These are phyloP conservation scores for Globisporangium orthogonon DNA, from an alignment of 352 stramenopile genomes.

Conservation along the genomic window DNA sequence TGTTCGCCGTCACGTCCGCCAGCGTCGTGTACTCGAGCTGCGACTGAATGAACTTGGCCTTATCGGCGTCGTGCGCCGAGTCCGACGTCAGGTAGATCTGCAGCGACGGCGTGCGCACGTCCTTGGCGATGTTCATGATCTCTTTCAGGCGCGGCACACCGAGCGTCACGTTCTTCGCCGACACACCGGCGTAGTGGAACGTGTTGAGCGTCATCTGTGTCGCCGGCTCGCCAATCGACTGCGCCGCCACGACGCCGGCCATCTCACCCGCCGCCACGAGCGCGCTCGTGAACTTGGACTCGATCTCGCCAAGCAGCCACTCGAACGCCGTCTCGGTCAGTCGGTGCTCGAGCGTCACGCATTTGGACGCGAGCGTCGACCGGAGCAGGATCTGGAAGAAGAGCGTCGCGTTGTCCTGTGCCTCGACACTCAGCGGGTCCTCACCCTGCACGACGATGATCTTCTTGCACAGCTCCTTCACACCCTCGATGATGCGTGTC, in stretches of 20 bases:
- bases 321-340: constrained; percentile 95
- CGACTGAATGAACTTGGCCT: constrained; percentile 89
- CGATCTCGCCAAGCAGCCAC: constrained; percentile 94
- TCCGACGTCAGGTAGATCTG: constrained; percentile 94
- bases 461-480: constrained; percentile 92
- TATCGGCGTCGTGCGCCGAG: constrained; percentile 79
- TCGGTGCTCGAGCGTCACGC: constrained; percentile 93
- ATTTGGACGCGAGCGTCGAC: constrained; percentile 94
- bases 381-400: constrained; percentile 98
- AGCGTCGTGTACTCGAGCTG: constrained; percentile 97
- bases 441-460: constrained; percentile 95
- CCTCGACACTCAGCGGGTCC: constrained; percentile 93
- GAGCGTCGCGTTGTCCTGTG: constrained; percentile 96
- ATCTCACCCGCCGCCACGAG: constrained; percentile 97
- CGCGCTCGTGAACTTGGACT: constrained; percentile 94
- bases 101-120: constrained; percentile 95
- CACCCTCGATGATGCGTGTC: constrained; percentile 82
- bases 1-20: constrained; percentile 94
- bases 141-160: constrained; percentile 99
- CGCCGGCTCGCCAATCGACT: constrained; percentile 98
- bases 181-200: constrained; percentile 99
- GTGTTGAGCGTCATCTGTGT: constrained; percentile 99
- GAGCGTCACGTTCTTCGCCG: constrained; percentile 99
- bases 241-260: constrained; percentile 96
- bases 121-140: constrained; percentile 99